phyloP scores from a whole-genome alignment of 345 rosid genomes.

The Adansonia digitata region DNA sequence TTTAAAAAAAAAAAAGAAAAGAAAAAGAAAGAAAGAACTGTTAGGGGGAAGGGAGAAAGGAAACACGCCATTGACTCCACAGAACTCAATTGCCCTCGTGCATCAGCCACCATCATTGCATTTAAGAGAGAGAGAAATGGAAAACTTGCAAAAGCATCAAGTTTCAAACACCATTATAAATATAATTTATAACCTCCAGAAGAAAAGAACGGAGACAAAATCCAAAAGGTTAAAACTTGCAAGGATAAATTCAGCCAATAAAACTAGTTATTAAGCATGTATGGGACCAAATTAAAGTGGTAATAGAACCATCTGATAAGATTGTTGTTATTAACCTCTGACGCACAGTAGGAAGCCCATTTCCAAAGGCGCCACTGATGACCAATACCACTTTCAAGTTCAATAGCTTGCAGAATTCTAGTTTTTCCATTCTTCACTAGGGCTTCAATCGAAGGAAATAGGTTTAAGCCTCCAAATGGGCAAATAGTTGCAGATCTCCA shows the following conservation, averaged over 20 bases:
- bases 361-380: constrained; percentile 88
- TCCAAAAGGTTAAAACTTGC: neutral
- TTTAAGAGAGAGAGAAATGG: neutral
- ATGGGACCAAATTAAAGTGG: neutral
- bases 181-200: neutral
- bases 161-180: neutral
- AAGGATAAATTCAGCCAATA: neutral
- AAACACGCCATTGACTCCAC: constrained; percentile 17
- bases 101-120: constrained; percentile 2
- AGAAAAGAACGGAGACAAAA: neutral
- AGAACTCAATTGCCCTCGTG: neutral
- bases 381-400: constrained; percentile 88
- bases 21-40: constrained; percentile 14
- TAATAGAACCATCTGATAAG: constrained; percentile 14
- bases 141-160: neutral
- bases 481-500: constrained; percentile 94
- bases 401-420: constrained; percentile 82
- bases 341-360: constrained; percentile 94
- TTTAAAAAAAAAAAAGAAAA: constrained; percentile 10
- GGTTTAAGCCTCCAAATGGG: constrained; percentile 81
- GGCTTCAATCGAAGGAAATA: constrained; percentile 83
- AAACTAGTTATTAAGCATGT: neutral
- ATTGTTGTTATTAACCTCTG: constrained; percentile 52
- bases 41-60: neutral
- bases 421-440: constrained; percentile 71